A percentile compares a stretch with the other conserved stretches of the same genome.
phyloP scores from a whole-genome alignment of 306 rosid species.

The Arachis hypogaea region DNA sequence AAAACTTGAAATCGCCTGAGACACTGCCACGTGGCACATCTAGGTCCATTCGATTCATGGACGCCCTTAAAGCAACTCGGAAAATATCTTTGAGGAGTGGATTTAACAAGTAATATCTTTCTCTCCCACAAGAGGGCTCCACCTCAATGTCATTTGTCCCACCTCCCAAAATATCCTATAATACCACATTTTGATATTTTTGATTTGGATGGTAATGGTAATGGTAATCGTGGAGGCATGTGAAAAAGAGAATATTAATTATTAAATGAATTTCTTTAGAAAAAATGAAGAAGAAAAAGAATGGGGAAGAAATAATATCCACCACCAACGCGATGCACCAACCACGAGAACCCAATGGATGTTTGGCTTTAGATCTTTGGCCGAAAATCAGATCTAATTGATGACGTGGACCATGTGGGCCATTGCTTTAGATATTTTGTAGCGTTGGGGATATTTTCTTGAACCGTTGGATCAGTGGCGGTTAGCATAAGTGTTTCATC shows the following conservation, averaged over 20 bases:
- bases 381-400: constrained; percentile 38
- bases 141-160: constrained; percentile 25
- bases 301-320: constrained; percentile 37
- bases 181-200: constrained; percentile 34
- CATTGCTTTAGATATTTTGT: constrained; percentile 54
- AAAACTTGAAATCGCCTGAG: neutral
- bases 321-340: constrained; percentile 50
- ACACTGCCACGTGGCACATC: constrained; percentile 44
- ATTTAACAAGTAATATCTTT: constrained; percentile 41
- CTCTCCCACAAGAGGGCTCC: constrained; percentile 3
- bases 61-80: constrained; percentile 36
- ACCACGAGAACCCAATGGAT: constrained; percentile 49
- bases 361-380: constrained; percentile 44
- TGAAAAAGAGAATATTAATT: neutral
- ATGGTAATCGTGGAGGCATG: neutral
- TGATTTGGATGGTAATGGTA: neutral
- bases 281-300: neutral
- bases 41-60: constrained; percentile 33
- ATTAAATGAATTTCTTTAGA: neutral
- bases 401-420: constrained; percentile 60
- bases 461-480: constrained; percentile 47
- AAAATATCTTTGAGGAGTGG: constrained; percentile 54
- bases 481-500: constrained; percentile 10
- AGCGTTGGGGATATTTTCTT: constrained; percentile 15
- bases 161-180: constrained; percentile 42